These are phyloP conservation scores for Rhodotorula taiwanensis DNA, from an alignment of 768 basidiomycete species.

Conservation along the genomic window DNA sequence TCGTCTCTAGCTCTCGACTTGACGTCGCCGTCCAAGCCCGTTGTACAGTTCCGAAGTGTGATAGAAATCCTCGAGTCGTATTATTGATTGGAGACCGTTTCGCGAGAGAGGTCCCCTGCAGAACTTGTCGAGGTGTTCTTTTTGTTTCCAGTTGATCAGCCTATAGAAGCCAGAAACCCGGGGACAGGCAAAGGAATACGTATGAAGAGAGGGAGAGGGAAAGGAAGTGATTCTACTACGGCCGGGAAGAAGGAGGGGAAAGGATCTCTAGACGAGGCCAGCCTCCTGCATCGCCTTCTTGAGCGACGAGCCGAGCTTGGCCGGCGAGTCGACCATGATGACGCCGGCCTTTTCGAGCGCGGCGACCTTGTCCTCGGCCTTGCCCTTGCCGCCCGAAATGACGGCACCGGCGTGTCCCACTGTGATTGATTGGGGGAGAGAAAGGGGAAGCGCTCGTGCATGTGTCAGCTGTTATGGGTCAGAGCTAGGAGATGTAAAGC, in stretches of 20 bases:
- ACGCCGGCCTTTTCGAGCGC: conserved; percentile 80
- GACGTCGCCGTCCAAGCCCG: no score
- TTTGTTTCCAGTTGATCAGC: no score
- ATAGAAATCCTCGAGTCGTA: no score
- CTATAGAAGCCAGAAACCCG: no score
- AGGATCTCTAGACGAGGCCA: conserved; percentile 21
- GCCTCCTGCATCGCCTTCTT: conserved; percentile 48
- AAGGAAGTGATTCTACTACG: neutral
- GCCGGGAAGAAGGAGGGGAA: neutral
- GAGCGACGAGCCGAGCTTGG: conserved; percentile 85
- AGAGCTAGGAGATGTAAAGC: conserved; percentile 53
- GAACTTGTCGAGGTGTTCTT: no score
- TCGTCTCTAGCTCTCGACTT: no score
- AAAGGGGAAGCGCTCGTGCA: neutral
- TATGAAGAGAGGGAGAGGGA: neutral
- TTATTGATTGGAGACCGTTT: no score
- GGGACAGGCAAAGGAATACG: no score
- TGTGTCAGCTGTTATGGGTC: no score
- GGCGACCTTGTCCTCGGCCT: conserved; percentile 79
- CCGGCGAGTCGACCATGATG: conserved; percentile 88
- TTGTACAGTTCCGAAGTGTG: no score
- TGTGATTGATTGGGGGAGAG: neutral
- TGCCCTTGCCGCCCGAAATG: conserved; percentile 93
- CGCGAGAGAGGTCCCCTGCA: no score
- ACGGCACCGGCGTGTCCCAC: conserved; percentile 87